Evolutionary conservation across 176 grass and related monocot genomes (phyloP), one percentile per base, ranked within the genome.

Genomic region (Eremochloa ophiuroides): DNA sequence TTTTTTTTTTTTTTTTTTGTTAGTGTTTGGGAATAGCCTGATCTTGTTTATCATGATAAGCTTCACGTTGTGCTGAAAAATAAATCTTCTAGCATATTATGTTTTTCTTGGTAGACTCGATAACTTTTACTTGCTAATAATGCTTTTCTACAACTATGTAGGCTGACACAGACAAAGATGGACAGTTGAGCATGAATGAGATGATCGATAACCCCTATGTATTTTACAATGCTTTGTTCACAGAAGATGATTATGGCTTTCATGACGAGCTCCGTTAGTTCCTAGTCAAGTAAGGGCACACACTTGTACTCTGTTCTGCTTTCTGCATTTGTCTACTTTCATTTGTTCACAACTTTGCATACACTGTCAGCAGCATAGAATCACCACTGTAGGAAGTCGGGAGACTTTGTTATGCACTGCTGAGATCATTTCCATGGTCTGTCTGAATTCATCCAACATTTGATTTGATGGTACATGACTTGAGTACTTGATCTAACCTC

Each of bases 121-220:
- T 62, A 50, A 43, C 28, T 72, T 82, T 72, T 47, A 44, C 70
- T 76, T 60, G 77, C n/a, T 67, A 47, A 59, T 75, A 34, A 46
- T 10, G 26, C 26, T 59, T 61, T 67, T 62, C 20, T 82, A 31
- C 41, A 20, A 74, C 83, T n/a, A 74, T 81, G 61, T 86, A 99
- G 97, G 93, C 97, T 35, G 97, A 99, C 77, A 74, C 63, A 34
- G 69, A 99, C 68, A 95, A 93, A 82, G 97, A 99, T 85, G 97
- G 88, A 47, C 70, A 85, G 3, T 71, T 99, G 74, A 96, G 83
- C 80, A 85, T 93, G 91, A 77, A 88, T 72, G 97, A 99, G 77
- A 96, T 99, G 97, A 84, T 96, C 42, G 97, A 95, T 37, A 95
- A 93, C 74, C 93, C 97, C 22, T 96, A 96, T 75, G 85, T 93